Evolutionary conservation across 2,329 filamentous ascomycete genomes (phyloP).

Genomic region (Stachybotrys elegans): DNA sequence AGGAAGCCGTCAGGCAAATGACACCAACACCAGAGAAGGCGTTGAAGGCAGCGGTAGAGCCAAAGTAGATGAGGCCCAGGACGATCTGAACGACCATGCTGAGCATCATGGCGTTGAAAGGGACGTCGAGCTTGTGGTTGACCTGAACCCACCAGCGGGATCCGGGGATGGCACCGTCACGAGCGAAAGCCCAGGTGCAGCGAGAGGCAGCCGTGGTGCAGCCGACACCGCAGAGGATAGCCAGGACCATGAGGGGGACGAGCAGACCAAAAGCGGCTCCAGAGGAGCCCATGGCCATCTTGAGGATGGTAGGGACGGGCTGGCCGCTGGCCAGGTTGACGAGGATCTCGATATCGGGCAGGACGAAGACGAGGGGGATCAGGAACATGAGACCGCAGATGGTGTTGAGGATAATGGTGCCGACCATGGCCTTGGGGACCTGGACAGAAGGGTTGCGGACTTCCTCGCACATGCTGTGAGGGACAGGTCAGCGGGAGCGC

Average conservation of each 20-base stretch:
- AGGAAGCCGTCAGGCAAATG: constrained; percentile 64
- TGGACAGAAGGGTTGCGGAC: constrained; percentile 60
- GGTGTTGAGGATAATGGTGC: constrained; percentile 62
- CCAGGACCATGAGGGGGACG: constrained; percentile 61
- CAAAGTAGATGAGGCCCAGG: constrained; percentile 65
- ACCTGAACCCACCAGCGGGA: constrained; percentile 56
- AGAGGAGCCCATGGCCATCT: constrained; percentile 53
- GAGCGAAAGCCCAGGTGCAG: constrained; percentile 64
- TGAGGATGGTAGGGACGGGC: constrained; percentile 61
- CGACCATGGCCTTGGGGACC: constrained; percentile 69
- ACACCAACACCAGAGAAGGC: constrained; percentile 67
- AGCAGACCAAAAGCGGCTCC: constrained; percentile 59
- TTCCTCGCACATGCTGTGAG: constrained; percentile 65
- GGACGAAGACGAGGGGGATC: constrained; percentile 63
- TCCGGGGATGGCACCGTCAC: constrained; percentile 65
- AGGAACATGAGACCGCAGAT: constrained; percentile 63
- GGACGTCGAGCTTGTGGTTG: constrained; percentile 57
- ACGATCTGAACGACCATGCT: constrained; percentile 60
- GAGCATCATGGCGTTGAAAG: constrained; percentile 68
- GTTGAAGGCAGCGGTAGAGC: constrained; percentile 64
- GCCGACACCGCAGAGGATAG: constrained; percentile 61
- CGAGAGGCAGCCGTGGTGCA: constrained; percentile 66
- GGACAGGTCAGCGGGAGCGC: constrained; percentile 3
- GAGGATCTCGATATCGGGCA: constrained; percentile 56
- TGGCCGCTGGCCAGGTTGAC: constrained; percentile 50